These are phyloP conservation scores for Vigna angularis DNA, from an alignment of 306 rosid species.

Conservation along the genomic window DNA sequence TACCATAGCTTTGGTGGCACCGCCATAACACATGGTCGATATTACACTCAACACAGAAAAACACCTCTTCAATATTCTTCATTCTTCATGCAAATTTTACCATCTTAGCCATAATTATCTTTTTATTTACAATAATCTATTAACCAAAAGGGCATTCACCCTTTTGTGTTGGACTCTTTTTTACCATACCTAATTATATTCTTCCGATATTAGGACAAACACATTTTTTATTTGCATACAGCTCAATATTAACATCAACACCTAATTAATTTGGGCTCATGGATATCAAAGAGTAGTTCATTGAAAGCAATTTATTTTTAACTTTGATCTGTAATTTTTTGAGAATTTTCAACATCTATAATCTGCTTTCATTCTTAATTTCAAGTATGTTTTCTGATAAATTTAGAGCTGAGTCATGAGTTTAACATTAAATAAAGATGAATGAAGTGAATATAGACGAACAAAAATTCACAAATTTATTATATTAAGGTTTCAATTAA, in stretches of 20 bases:
- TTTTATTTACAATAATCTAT: not conserved
- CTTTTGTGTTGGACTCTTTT: constrained; percentile 36
- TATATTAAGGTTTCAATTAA: too few relatives aligned
- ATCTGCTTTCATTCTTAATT: too few relatives aligned
- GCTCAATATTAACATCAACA: constrained; percentile 28
- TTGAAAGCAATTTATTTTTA: too few relatives aligned
- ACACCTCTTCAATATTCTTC: not conserved
- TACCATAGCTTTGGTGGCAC: constrained; percentile 7
- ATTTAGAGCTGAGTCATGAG: too few relatives aligned
- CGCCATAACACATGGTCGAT: constrained; percentile 27
- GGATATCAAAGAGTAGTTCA: not conserved
- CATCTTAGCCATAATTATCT: not conserved
- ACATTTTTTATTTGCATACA: not conserved
- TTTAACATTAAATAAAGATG: too few relatives aligned
- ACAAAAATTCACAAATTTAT: too few relatives aligned
- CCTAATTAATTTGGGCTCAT: not conserved
- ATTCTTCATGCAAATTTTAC: too few relatives aligned
- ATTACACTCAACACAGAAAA: not conserved
- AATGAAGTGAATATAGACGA: too few relatives aligned
- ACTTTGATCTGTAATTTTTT: too few relatives aligned
- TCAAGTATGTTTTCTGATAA: too few relatives aligned
- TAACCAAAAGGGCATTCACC: constrained; percentile 3
- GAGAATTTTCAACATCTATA: too few relatives aligned
- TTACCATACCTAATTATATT: constrained; percentile 24
- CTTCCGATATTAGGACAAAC: too few relatives aligned